These are phyloP conservation scores for Berkeleyomyces rouxiae DNA, from an alignment of 2,329 filamentous ascomycete genomes.

Conservation along the genomic window DNA sequence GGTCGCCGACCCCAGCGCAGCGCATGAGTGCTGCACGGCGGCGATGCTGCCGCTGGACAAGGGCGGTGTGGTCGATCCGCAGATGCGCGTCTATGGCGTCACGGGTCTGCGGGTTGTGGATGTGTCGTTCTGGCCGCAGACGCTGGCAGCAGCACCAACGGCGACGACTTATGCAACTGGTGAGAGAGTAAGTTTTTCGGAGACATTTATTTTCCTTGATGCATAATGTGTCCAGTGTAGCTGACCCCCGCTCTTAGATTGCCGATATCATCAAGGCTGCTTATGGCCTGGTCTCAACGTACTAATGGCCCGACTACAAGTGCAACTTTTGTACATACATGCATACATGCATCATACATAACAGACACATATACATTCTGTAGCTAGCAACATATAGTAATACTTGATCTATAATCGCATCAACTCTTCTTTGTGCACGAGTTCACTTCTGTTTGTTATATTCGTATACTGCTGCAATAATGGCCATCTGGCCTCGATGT, in stretches of 20 bases:
- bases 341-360: not conserved
- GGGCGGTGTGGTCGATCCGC: constrained; percentile 23
- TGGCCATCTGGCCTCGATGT: not conserved
- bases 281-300: constrained; percentile 2
- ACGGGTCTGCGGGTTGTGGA: constrained; percentile 23
- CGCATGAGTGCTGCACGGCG: constrained; percentile 15
- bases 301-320: not conserved
- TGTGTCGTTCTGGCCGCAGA: constrained; percentile 18
- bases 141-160: constrained; percentile 18
- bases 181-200: constrained; percentile 19
- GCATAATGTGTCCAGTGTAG: not conserved
- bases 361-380: not conserved
- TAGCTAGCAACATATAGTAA: not conserved
- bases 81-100: constrained; percentile 18
- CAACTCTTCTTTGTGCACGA: not conserved
- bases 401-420: not conserved
- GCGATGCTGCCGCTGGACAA: constrained; percentile 26
- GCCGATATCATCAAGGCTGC: constrained; percentile 4
- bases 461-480: too few relatives aligned
- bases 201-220: not conserved
- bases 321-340: not conserved
- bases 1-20: constrained; percentile 8
- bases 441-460: not conserved
- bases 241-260: constrained; percentile 12
- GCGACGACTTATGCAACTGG: constrained; percentile 21